Evolutionary conservation across 331 rosid genomes (phyloP).

Genomic region (Rhamnella rubrinervis): DNA sequence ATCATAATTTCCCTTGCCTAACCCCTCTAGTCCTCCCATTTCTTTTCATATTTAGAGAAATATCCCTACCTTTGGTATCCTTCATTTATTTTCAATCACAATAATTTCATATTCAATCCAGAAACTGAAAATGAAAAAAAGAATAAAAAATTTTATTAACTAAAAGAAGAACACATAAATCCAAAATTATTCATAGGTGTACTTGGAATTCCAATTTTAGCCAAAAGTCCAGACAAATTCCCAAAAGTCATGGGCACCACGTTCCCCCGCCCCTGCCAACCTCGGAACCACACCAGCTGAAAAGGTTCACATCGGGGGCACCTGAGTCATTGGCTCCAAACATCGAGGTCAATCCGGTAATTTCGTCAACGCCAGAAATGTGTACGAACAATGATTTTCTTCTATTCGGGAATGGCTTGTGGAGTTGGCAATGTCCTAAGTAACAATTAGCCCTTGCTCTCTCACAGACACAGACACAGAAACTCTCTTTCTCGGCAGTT

Average conservation of each 20-base stretch:
- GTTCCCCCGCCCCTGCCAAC: constrained; percentile 7
- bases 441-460: constrained; percentile 15
- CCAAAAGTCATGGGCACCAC: background rate
- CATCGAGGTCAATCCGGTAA: constrained; percentile 1
- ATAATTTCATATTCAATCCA: background rate
- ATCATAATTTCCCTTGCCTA: background rate
- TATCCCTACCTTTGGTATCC: background rate
- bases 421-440: constrained; percentile 86
- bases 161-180: too few species aligned
- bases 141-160: too few species aligned
- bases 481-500: constrained; percentile 55
- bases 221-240: background rate
- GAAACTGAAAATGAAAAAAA: background rate
- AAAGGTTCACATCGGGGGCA: background rate
- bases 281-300: constrained; percentile 10
- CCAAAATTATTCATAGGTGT: background rate
- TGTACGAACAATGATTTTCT: constrained; percentile 14
- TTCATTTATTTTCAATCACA: constrained; percentile 8
- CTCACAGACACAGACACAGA: background rate
- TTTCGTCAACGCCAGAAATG: background rate
- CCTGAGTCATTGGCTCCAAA: background rate
- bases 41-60: background rate
- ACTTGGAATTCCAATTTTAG: background rate
- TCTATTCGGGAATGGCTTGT: constrained; percentile 48
- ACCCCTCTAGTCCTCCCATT: background rate